Base-by-base conservation (phyloP, 345 rosid genomes). In the Conringia planisiliqua region DNA sequence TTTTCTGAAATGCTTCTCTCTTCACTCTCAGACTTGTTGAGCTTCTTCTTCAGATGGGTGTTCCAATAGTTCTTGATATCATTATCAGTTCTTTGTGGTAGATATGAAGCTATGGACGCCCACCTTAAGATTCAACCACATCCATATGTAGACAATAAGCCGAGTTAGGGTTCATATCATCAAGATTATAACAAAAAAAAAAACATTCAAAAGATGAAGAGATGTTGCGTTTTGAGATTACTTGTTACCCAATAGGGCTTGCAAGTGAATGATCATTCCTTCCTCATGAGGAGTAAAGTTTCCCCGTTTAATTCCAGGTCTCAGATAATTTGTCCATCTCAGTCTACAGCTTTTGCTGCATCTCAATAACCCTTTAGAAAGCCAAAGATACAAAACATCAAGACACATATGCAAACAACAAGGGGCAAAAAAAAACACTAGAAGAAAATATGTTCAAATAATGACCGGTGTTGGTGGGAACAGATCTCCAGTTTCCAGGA, bases 171-270 rank as follows among this genome's bases (percentile, higher is more conserved):
- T 58, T 78, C 46, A 72, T 40, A 50, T 75, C 59, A 54, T 70
- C 38, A 70, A 63, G n/a, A 56, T n/a, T n/a, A 10, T 17, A 12
- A 38, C 17, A 36, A 43, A 33, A 10, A 10, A 27, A 27, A 33
- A 58, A 56, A 42, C 8, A 48, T 14, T 18, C 1, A 70, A 24
- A 59, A 44, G 43, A 43, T 44, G 67, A 73, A 62, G 51, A 59
- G 67, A 17, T 54, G 13, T 14, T 50, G 69, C 27, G 86, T 68
- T 52, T 76, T 81, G 68, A 78, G 78, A 78, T 91, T 92, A 95
- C 99, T 90, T 95, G 98, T 95, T 95, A 85, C 99, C 99, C 94
- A 95, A 68, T 84, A 95, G 83, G 75, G 98, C 98, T 85, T 95
- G 99, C 82, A 95, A 81, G 78, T 95, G 99, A 83, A 92, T 84